Base-by-base conservation (phyloP, 78 protist genomes). In the Dictyostelium brefeldianum region DNA sequence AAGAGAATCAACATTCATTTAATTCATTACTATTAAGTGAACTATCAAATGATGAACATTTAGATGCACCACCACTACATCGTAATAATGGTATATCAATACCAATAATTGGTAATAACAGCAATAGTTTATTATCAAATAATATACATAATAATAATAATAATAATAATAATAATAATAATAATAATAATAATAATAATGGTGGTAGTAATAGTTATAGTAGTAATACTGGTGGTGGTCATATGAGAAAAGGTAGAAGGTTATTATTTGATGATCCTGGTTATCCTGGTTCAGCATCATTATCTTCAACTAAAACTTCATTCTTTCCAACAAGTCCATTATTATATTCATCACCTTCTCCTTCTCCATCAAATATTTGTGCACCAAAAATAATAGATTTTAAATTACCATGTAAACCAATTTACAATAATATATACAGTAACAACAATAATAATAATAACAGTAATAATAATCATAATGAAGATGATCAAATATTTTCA, bases 241-340 rank as follows among this genome's bases (percentile, higher is more conserved):
- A 87, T 62, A 27, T 29, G 27, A 56, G 78, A 59, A 87, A 87
- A 48, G 92, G 92, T 12, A 79, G 92, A 75, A 50, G 83, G 25
- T n/a, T 87, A 29, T 64, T 77, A 22, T 64, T 77, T 65, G 92
- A 77, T 8, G 75, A 53, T 53, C 54, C 83, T 12, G 14, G 14
- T 22, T 47, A n/a, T 15, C 48, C 64, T 6, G 69, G 25, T 20
- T 54, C 69, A 8, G 18, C 83, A 15, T 31, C 70, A 12, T 74
- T 46, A 54, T 64, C 70, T 36, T 43, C 78, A 48, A 73, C 81
- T 27, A 65, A 65, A 65, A 12, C 73, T 10, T 12, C 6, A 10
- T 25, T 65, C 20, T 71, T 80, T 17, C 62, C 78, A 57, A 43
- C 78, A 20, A 71, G 78, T 71, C 78, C 78, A 36, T 20, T 71